Evolutionary conservation across 2,329 filamentous ascomycete species (phyloP).

Genomic region (Magnaporthales sp.): DNA sequence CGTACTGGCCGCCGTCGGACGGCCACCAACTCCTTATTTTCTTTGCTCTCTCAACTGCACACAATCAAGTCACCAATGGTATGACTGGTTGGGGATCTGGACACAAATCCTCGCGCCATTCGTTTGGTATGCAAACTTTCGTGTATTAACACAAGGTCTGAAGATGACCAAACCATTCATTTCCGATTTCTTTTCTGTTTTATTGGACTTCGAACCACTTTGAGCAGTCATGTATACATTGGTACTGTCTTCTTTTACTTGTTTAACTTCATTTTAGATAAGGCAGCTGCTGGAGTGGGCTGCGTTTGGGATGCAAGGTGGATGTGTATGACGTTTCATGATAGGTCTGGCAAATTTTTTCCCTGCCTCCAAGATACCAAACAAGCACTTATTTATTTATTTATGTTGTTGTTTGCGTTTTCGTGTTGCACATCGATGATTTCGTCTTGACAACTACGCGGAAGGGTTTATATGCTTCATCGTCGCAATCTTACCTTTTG

Average conservation of each 20-base stretch:
- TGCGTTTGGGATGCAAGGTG: neutral
- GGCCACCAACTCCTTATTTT: neutral
- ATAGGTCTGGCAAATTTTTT: neutral
- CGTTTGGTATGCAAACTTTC: neutral
- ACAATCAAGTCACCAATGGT: neutral
- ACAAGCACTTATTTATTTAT: neutral
- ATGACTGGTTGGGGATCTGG: neutral
- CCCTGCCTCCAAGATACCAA: neutral
- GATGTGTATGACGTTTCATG: neutral
- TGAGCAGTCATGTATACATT: neutral
- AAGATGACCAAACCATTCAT: neutral
- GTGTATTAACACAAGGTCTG: neutral
- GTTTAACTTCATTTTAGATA: neutral
- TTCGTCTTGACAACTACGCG: neutral
- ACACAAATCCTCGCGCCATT: neutral
- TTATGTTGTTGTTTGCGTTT: neutral
- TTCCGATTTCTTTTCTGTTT: neutral
- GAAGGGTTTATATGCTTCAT: neutral
- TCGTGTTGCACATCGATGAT: neutral
- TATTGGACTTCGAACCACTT: neutral
- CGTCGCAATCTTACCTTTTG: neutral
- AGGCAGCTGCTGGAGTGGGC: neutral
- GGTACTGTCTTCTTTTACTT: neutral
- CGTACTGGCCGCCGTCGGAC: neutral
- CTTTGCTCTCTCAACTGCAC: neutral